These are phyloP conservation scores for Talaromyces marneffei DNA, from an alignment of 2,329 filamentous ascomycete genomes.

Conservation along the genomic window DNA sequence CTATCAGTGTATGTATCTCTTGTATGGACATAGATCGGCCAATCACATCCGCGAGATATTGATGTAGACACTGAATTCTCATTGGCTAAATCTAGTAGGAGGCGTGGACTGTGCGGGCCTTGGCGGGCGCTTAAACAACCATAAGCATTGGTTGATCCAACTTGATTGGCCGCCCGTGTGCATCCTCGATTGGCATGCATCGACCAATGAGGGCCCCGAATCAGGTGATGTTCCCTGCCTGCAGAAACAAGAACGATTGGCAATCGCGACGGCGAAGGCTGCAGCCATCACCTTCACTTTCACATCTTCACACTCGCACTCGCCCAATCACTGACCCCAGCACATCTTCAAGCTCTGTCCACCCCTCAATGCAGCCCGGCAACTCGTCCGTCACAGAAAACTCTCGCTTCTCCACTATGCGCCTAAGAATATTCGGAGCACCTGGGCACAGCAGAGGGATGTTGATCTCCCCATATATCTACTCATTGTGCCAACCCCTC, in stretches of 20 bases:
- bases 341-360: background rate
- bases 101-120: conserved; percentile 9
- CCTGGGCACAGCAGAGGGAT: background rate
- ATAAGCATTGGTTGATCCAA: background rate
- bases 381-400: conserved; percentile 4
- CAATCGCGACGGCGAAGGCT: background rate
- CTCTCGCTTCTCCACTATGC: conserved; percentile 3
- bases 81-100: background rate
- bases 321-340: conserved; percentile 9
- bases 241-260: conserved; percentile 4
- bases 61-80: background rate
- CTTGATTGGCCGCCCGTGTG: background rate
- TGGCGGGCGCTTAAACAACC: conserved; percentile 10
- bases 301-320: conserved; percentile 5
- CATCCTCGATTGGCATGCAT: background rate
- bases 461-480: conserved; percentile 4
- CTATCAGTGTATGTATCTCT: too few species aligned
- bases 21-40: background rate
- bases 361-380: background rate
- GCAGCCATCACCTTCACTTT: conserved; percentile 9
- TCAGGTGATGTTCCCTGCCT: background rate
- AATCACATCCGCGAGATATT: background rate
- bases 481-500: conserved; percentile 1
- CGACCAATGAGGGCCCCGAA: background rate
- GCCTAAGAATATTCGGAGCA: background rate